phyloP scores from a whole-genome alignment of 345 rosid genomes.

The Eucalyptus tenuipes region DNA sequence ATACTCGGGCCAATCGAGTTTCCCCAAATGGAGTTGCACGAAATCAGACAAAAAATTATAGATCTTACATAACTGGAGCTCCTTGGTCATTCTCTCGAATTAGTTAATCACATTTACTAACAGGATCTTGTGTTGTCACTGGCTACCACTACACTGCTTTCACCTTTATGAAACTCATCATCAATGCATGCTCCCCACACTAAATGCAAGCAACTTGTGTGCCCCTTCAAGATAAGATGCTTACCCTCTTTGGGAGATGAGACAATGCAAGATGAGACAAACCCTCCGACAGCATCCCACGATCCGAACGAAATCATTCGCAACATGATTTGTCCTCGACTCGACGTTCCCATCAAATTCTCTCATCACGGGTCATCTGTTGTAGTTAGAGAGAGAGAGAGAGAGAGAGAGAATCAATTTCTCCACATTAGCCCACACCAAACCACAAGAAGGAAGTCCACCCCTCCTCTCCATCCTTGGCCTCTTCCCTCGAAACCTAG shows the following conservation, averaged over 20 bases:
- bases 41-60: background rate
- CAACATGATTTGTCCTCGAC: background rate
- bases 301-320: background rate
- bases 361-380: background rate
- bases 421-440: background rate
- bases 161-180: background rate
- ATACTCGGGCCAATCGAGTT: background rate
- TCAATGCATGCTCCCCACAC: background rate
- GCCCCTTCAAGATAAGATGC: background rate
- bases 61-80: background rate
- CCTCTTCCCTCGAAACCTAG: constrained; percentile 3
- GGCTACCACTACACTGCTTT: accelerated
- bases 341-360: background rate
- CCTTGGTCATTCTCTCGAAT: background rate
- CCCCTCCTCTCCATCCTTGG: background rate
- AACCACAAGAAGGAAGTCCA: constrained; percentile 14
- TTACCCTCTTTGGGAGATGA: background rate
- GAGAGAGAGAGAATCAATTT: background rate
- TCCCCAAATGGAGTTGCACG: too few relatives aligned
- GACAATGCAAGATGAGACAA: background rate
- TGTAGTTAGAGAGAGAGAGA: background rate
- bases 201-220: background rate
- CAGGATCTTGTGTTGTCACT: background rate
- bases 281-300: background rate
- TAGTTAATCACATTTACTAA: background rate